Percentiles rank a stretch among this genome's conserved stretches.
Evolutionary conservation across 2,329 filamentous ascomycete genomes (phyloP).

Genomic region (Oidium heveae): DNA sequence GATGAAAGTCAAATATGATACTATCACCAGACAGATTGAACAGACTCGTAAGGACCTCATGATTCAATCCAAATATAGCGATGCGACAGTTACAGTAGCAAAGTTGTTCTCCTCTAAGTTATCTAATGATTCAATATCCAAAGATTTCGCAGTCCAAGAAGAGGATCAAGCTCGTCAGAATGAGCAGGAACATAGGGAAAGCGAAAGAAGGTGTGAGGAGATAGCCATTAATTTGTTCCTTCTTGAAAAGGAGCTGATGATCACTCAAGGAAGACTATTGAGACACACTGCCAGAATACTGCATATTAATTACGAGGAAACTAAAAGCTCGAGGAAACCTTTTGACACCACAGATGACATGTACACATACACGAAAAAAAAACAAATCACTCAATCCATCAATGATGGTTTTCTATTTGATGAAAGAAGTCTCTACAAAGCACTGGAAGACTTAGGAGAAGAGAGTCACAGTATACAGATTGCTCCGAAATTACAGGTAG

Average conservation of each 20-base stretch:
- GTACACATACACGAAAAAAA: conserved; percentile 38
- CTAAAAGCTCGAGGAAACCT: conserved; percentile 25
- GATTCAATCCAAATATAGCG: conserved; percentile 80
- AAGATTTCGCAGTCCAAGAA: background rate
- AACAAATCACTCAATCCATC: conserved; percentile 29
- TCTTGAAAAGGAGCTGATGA: conserved; percentile 51
- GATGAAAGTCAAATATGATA: conserved; percentile 64
- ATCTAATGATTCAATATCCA: conserved; percentile 16
- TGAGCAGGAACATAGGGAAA: conserved; percentile 48
- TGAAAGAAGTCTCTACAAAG: conserved; percentile 43
- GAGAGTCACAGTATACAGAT: background rate
- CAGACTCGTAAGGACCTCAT: conserved; percentile 60
- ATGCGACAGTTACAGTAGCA: conserved; percentile 71
- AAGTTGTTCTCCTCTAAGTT: conserved; percentile 46
- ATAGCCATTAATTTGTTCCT: conserved; percentile 57
- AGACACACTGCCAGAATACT: conserved; percentile 84
- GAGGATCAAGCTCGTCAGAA: conserved; percentile 21
- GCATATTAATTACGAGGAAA: conserved; percentile 62
- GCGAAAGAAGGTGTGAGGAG: conserved; percentile 64
- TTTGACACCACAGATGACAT: conserved; percentile 57
- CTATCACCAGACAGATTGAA: conserved; percentile 52
- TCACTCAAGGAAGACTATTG: conserved; percentile 50
- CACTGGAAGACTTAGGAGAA: conserved; percentile 21
- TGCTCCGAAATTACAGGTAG: conserved; percentile 14
- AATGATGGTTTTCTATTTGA: conserved; percentile 43